phyloP scores from a whole-genome alignment of 768 basidiomycete species.

The Royoungia palumana region DNA sequence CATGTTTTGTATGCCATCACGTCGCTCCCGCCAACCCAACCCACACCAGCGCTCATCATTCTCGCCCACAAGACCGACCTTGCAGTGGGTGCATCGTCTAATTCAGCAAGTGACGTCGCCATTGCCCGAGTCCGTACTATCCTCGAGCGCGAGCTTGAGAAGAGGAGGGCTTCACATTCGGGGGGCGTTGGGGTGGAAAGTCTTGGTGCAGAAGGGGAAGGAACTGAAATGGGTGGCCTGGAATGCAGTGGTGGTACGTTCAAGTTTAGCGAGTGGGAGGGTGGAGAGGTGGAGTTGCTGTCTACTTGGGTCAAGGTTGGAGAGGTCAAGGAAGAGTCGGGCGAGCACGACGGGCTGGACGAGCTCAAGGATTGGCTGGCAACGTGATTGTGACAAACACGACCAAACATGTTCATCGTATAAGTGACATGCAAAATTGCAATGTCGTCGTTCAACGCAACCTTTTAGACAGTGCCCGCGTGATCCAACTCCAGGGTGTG shows the following conservation, averaged over 20 bases:
- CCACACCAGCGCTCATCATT: constrained; percentile 57
- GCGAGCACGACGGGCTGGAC: constrained; percentile 36
- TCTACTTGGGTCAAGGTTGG: constrained; percentile 51
- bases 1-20: constrained; percentile 64
- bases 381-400: constrained; percentile 37
- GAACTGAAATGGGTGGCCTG: constrained; percentile 67
- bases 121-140: constrained; percentile 70
- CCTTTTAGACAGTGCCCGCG: constrained; percentile 75
- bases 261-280: constrained; percentile 80
- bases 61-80: constrained; percentile 78
- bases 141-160: constrained; percentile 83
- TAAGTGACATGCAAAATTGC: constrained; percentile 9
- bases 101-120: constrained; percentile 45
- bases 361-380: constrained; percentile 49
- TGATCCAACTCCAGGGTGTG: constrained; percentile 40
- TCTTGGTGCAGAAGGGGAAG: constrained; percentile 65
- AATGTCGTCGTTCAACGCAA: constrained; percentile 38
- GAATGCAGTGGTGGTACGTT: constrained; percentile 64
- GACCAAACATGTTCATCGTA: constrained; percentile 23
- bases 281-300: constrained; percentile 69
- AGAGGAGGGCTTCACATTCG: constrained; percentile 60
- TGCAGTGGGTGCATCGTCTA: constrained; percentile 36
- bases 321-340: constrained; percentile 26
- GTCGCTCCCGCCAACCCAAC: constrained; percentile 68
- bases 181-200: constrained; percentile 70